Conservation (phyloP, 2,329 filamentous ascomycete species). For the Cladophialophora yegresii region DNA sequence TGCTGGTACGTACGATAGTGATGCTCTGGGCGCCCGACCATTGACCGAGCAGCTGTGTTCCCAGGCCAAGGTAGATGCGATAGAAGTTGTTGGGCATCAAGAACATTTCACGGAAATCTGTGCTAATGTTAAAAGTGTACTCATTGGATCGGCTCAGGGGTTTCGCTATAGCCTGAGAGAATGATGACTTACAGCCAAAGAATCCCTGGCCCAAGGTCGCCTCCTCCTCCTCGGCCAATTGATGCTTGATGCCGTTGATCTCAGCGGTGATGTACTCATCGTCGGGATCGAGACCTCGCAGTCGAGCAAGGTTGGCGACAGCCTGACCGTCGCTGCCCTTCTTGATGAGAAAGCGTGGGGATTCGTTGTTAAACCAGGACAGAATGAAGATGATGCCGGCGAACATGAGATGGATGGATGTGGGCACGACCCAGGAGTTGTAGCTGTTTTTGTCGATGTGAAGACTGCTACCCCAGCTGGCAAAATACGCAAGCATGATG, state of each 20-base stretch:
- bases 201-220: conserved; percentile 67
- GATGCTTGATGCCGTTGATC: conserved; percentile 63
- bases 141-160: neutral
- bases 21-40: conserved; percentile 74
- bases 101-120: conserved; percentile 50
- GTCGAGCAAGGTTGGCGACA: conserved; percentile 51
- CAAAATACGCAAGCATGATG: conserved; percentile 73
- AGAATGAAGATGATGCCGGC: conserved; percentile 70
- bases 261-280: conserved; percentile 65
- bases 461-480: conserved; percentile 53
- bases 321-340: conserved; percentile 58
- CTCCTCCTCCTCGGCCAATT: conserved; percentile 71
- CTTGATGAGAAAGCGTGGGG: conserved; percentile 71
- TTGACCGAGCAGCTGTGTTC: conserved; percentile 71
- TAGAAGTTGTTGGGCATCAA: conserved; percentile 69
- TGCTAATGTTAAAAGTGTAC: neutral
- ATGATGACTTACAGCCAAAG: conserved; percentile 53
- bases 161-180: neutral
- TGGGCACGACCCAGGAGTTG: conserved; percentile 63
- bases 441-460: conserved; percentile 53
- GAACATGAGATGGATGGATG: conserved; percentile 75
- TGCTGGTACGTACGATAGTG: conserved; percentile 53
- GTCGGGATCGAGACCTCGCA: conserved; percentile 62
- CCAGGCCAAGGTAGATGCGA: conserved; percentile 67
- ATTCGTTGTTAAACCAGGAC: conserved; percentile 69